Evolutionary conservation across 441 rosid species (phyloP), one percentile per base, ranked within the genome.

Genomic region (Corymbia citriodora): DNA sequence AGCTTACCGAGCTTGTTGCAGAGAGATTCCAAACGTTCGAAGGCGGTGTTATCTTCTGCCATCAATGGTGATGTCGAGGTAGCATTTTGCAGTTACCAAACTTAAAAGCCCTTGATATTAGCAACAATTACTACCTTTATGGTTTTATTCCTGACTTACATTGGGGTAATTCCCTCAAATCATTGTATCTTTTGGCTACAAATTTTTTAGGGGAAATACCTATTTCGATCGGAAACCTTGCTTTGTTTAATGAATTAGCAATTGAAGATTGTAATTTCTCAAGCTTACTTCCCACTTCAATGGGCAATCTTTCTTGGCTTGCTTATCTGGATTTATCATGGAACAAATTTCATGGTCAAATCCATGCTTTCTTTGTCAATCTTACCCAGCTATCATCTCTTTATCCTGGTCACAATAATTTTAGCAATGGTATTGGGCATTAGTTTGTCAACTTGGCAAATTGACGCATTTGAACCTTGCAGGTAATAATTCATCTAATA

Each of bases 221-320:
- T 4, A 21, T 25, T 59, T 59, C 7, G 0, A 59, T 59, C 0
- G n/a, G n/a, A 59, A 59, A 59, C 7, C 65, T 59, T 5, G 0
- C 33, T 4, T 59, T 25, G 7, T 25, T 59, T n/a, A 59, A 59
- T 5, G 14, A 59, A 25, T 59, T 59, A 0, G 9, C 29, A 9
- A 57, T 57, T 57, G 0, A 0, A 0, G 0, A 0, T 57, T 57
- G 63, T 23, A 2, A 0, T 25, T 59, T 59, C 65, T 59, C 7
- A 5, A 3, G 65, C 10, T 59, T 14, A 25, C 65, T 59, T 59
- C 65, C 65, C 65, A 23, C n/a, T 59, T 59, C n/a, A 55, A 18
- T 55, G 57, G 23, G 23, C 0, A 55, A 55, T 18, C 23, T 55
- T 0, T 10, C 65, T 25, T 15, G 5, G 3, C 65, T 59, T 25